phyloP scores from a whole-genome alignment of 1,284 basidiomycete genomes.

The Puccinia hordei region DNA sequence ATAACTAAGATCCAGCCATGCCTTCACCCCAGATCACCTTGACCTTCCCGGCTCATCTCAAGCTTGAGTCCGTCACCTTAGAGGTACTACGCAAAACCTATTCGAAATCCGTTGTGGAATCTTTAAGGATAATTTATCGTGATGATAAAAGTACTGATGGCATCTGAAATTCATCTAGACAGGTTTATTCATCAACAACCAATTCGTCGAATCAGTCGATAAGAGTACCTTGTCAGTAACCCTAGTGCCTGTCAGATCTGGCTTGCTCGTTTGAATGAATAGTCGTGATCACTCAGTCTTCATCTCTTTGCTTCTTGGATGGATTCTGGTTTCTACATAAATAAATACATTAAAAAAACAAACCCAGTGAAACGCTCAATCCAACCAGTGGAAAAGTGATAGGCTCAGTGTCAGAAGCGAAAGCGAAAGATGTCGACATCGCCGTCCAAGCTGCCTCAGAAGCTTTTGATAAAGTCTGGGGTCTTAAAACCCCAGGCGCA shows the following conservation, averaged over 20 bases:
- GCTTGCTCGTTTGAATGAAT: background rate
- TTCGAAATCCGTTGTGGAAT: background rate
- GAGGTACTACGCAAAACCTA: conserved; percentile 1
- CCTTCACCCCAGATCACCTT: conserved; percentile 42
- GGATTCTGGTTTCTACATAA: background rate
- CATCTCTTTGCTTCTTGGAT: background rate
- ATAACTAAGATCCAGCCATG: conserved; percentile 22
- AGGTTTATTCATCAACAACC: conserved; percentile 78
- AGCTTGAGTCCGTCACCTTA: conserved; percentile 36
- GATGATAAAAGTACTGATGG: background rate
- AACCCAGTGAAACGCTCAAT: conserved; percentile 69
- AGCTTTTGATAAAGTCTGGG: conserved; percentile 76
- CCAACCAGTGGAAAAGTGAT: conserved; percentile 75
- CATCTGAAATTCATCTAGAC: conserved; percentile 60
- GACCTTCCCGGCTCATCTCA: conserved; percentile 29
- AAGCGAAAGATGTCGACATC: conserved; percentile 70
- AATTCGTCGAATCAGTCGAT: conserved; percentile 74
- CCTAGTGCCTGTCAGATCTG: background rate
- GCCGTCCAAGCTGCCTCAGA: conserved; percentile 76
- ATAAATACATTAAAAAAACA: background rate
- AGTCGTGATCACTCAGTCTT: background rate
- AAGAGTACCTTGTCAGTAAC: conserved; percentile 63
- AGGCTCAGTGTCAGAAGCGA: conserved; percentile 70
- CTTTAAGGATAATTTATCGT: background rate
- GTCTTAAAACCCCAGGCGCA: conserved; percentile 70